These are phyloP conservation scores for Quercus variabilis DNA, from an alignment of 306 rosid genomes.

Conservation along the genomic window DNA sequence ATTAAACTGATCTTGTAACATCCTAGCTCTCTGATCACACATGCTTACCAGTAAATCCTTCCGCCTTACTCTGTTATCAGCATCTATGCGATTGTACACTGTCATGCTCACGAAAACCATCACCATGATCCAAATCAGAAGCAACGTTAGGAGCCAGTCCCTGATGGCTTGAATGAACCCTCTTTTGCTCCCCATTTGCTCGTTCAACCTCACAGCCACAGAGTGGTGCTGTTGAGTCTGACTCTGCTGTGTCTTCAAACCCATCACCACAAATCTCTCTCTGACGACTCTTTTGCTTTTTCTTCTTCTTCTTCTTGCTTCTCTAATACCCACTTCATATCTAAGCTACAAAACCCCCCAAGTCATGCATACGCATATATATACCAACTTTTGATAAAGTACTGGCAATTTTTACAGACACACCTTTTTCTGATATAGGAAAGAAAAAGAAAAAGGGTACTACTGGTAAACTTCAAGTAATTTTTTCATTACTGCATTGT, in stretches of 20 bases:
- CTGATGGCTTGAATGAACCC: conserved; percentile 74
- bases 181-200: conserved; percentile 62
- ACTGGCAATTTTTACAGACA: conserved; percentile 34
- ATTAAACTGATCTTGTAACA: conserved; percentile 96
- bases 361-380: conserved; percentile 25
- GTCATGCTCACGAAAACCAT: conserved; percentile 48
- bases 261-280: conserved; percentile 41
- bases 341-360: conserved; percentile 31
- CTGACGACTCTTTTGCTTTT: conserved; percentile 5
- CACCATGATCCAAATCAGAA: conserved; percentile 58
- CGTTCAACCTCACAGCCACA: conserved; percentile 61
- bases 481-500: conserved; percentile 53
- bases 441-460: conserved; percentile 21
- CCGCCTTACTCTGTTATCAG: conserved; percentile 71
- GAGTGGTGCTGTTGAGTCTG: conserved; percentile 36
- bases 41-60: conserved; percentile 74
- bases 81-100: conserved; percentile 72
- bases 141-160: conserved; percentile 64
- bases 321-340: conserved; percentile 36
- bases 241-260: conserved; percentile 52
- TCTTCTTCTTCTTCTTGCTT: conserved; percentile 26
- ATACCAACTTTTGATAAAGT: conserved; percentile 34
- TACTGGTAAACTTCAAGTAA: conserved; percentile 34
- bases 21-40: conserved; percentile 96
- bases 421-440: conserved; percentile 25